Base-by-base conservation (phyloP, 2,329 filamentous ascomycete species). In the Elsinoe ampelina region DNA sequence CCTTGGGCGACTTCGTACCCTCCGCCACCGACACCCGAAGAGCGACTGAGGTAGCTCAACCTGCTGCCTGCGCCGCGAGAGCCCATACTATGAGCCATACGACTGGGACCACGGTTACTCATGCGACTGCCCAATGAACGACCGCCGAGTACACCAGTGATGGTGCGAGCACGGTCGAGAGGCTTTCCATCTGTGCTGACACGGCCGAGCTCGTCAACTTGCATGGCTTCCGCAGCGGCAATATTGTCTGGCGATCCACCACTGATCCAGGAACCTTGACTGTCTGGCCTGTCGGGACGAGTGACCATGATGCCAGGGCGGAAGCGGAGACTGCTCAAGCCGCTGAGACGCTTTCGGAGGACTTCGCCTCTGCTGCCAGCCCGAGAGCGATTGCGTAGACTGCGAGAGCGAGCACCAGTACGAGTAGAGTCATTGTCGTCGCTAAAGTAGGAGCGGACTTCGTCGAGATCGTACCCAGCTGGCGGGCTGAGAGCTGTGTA, bases 401-500 rank as follows among this genome's bases (percentile, higher is more conserved):
- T 45, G n/a, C 48, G 26, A 20, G 13, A 17, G n/a, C 48, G 19
- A 15, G 32, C 30, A 15, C 48, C 45, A 26, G 48, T 52, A n/a
- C 48, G 32, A 15, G 48, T 52, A 48, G n/a, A 58, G 39, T 50
- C 64, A 63, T 58, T 64, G 58, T 48, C 63, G 59, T 73, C 72
- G 7, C 70, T 72, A 63, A 73, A 74, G 66, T 71, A 73, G 55
- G 70, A 72, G 35, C 70, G 67, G 15, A 71, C 67, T 60, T 74
- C 71, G 55, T 72, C 70, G 19, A 75, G 63, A 54, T 72, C 68
- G 57, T 70, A 63, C 57, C 65, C 65, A 32, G 68, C 65, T 10
- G 75, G 75, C 42, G 74, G 72, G 15, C 69, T 72, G 32, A 77
- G 65, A 47, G 70, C 71, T 54, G 72, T 74, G 8, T 72, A 75